Conservation (phyloP, 441 rosid species). For the Iberis amara region DNA sequence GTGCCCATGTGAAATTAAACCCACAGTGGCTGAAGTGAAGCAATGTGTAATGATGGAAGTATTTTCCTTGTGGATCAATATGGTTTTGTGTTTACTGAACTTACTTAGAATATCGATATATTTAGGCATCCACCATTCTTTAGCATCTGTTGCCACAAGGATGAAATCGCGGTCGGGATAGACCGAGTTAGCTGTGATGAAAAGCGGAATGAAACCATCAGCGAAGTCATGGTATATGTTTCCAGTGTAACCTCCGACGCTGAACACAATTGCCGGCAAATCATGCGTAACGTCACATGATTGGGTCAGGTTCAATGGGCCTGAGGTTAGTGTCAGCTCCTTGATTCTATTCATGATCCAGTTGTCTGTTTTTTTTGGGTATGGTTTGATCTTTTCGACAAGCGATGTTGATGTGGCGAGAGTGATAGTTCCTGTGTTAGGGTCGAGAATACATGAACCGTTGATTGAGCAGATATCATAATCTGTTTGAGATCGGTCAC, state of each 20-base stretch:
- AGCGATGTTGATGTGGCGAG: conserved; percentile 7
- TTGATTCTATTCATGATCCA: conserved; percentile 32
- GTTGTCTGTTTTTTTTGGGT: conserved; percentile 46
- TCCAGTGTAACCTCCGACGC: conserved; percentile 62
- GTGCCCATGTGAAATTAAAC: conserved; percentile 51
- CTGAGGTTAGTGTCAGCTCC: conserved; percentile 38
- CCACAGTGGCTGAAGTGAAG: conserved; percentile 44
- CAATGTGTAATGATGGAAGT: conserved; percentile 36
- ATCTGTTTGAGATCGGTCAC: conserved; percentile 42
- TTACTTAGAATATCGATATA: conserved; percentile 35
- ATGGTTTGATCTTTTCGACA: conserved; percentile 42
- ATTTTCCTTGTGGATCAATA: conserved; percentile 37
- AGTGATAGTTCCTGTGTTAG: conserved; percentile 33
- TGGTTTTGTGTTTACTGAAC: conserved; percentile 40
- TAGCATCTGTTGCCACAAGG: conserved; percentile 37
- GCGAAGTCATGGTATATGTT: conserved; percentile 58
- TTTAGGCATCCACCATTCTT: conserved; percentile 55
- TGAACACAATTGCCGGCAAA: conserved; percentile 50
- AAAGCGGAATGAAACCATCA: conserved; percentile 59
- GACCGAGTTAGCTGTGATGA: conserved; percentile 42
- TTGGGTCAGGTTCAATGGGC: conserved; percentile 28
- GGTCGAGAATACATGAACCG: conserved; percentile 41
- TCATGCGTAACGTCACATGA: conserved; percentile 33
- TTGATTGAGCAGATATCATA: conserved; percentile 49
- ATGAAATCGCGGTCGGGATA: conserved; percentile 37